These are phyloP conservation scores for Rosa lucieae DNA, from an alignment of 306 rosid genomes.

Conservation along the genomic window DNA sequence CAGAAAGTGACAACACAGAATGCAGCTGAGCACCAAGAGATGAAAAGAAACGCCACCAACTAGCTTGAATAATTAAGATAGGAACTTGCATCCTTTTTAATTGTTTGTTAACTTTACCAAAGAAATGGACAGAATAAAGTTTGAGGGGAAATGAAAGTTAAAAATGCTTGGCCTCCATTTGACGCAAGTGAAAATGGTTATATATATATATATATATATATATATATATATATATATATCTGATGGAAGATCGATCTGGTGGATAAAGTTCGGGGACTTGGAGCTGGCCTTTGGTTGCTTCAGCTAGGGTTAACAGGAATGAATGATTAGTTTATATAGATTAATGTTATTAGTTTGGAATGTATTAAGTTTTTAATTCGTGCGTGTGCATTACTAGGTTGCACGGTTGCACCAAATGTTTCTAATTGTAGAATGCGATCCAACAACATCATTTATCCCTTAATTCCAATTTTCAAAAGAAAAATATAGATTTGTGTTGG, in stretches of 20 bases:
- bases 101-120: conserved; percentile 17
- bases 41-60: conserved; percentile 60
- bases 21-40: conserved; percentile 53
- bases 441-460: background rate
- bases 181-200: conserved; percentile 50
- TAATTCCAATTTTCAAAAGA: background rate
- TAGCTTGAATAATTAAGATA: conserved; percentile 22
- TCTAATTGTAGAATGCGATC: background rate
- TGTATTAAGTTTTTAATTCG: background rate
- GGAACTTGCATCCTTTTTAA: conserved; percentile 29
- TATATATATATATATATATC: background rate
- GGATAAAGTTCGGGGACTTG: conserved; percentile 17
- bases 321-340: background rate
- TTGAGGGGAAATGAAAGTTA: conserved; percentile 28
- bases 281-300: conserved; percentile 21
- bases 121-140: conserved; percentile 8
- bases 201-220: background rate
- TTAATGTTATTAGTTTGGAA: background rate
- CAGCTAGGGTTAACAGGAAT: background rate
- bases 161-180: conserved; percentile 69
- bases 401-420: background rate
- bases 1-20: conserved; percentile 34
- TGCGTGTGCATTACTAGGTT: background rate
- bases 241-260: conserved; percentile 8
- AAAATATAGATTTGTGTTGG: background rate